Base-by-base conservation (phyloP, 441 rosid species). In the Bruguiera hainesii region DNA sequence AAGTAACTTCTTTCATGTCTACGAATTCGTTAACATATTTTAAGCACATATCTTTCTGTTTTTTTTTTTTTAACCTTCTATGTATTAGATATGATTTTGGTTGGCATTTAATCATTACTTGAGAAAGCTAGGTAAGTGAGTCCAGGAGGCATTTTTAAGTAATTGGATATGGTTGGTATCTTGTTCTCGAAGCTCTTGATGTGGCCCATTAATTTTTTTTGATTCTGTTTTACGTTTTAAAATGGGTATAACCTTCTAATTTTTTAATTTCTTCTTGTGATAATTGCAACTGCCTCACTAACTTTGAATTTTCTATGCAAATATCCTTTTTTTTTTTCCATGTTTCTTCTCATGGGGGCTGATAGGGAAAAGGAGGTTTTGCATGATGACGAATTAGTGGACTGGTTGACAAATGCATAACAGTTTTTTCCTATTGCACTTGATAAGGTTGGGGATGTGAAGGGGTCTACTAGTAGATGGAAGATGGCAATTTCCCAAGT, bases 391-490 rank as follows among this genome's bases (percentile, higher is more conserved):
- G 72, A 59, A 60, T 84, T 89, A 16, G 83, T 86, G 7, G 96
- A 86, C 49, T 89, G 96, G 90, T 68, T 94, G 71, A 73, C 66
- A 39, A 84, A 79, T 57, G 89, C 85, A 18, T 88, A 83, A 71
- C 89, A 81, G 67, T 86, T 88, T 66, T 91, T 85, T 37, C 97
- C 94, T 0, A 28, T 66, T 64, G 93, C 90, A 56, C 61, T 89
- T 23, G 68, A 61, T 8, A 84, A 78, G 80, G 89, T 92, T 19
- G 86, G 71, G 67, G 81, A 76, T 59, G 94, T 86, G 16, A 88
- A 79, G 74, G 87, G 78, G 59, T 94, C 91, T 78, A 83, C 88
- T 46, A 83, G 87, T 37, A 80, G 96, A 75, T 94, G 99, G 98
- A 91, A 91, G 86, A 79, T 80, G 82, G 86, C 91, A 50, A 74